A percentile compares a stretch with the other conserved stretches of the same genome.
phyloP scores from a whole-genome alignment of 106 monocot genomes.

The Acanthochlamys bracteata region DNA sequence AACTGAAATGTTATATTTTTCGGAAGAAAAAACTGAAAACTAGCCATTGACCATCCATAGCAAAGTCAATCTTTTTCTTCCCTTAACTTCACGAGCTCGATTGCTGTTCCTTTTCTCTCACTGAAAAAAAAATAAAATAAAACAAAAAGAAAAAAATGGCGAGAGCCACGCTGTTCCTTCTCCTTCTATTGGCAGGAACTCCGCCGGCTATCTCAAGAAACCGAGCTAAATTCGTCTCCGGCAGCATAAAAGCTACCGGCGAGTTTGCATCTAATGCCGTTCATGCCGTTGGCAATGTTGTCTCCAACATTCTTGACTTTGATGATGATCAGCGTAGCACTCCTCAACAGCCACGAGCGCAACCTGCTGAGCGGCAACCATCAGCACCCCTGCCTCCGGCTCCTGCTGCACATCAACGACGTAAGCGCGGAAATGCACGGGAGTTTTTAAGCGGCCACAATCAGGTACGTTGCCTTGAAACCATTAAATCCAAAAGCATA shows the following conservation, averaged over 20 bases:
- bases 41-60: too few species aligned
- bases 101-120: neutral
- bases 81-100: too few species aligned
- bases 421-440: neutral
- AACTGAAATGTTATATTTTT: too few species aligned
- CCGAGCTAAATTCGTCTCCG: neutral
- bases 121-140: too few species aligned
- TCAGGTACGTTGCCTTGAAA: neutral
- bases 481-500: too few species aligned
- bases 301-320: neutral
- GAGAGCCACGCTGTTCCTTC: neutral
- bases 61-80: too few species aligned
- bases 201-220: neutral
- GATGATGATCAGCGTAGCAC: neutral
- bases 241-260: neutral
- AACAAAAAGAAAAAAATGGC: neutral
- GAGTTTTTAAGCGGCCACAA: conserved; percentile 32
- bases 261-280: neutral
- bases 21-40: too few species aligned
- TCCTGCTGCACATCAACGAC: neutral
- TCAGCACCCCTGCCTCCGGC: neutral
- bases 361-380: neutral
- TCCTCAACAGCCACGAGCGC: neutral
- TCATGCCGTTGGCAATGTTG: neutral
- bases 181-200: neutral